Conservation (phyloP, 495 filamentous ascomycete genomes). For the Lineolata rhizophorae region DNA sequence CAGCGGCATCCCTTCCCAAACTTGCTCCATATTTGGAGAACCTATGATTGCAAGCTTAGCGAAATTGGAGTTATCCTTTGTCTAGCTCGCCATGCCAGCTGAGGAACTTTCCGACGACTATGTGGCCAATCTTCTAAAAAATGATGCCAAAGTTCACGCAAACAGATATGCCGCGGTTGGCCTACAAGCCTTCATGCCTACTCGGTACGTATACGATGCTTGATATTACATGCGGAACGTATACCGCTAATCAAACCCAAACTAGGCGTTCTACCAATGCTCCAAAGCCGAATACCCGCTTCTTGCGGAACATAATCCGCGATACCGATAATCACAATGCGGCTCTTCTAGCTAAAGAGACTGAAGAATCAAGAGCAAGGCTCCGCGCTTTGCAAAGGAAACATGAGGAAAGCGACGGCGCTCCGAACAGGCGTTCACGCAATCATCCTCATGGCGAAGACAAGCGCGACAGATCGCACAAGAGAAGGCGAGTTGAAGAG, state of each 20-base stretch:
- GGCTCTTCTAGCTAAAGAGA: constrained; percentile 63
- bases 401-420: constrained; percentile 11
- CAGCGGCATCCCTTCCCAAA: no score
- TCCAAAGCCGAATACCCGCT: constrained; percentile 78
- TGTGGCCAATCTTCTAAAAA: constrained; percentile 47
- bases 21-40: no score
- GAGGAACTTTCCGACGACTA: no score
- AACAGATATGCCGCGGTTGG: constrained; percentile 53
- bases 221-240: not conserved
- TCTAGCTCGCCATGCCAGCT: no score
- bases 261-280: no score
- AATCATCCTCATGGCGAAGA: no score
- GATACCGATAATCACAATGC: constrained; percentile 82
- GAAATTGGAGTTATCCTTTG: no score
- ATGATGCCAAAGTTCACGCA: constrained; percentile 49
- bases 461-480: constrained; percentile 7
- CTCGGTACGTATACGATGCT: constrained; percentile 29
- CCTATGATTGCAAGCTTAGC: no score
- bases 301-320: constrained; percentile 70
- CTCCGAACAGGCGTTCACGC: no score
- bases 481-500: constrained; percentile 8
- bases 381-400: constrained; percentile 25
- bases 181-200: constrained; percentile 43
- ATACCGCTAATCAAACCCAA: not conserved
- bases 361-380: constrained; percentile 35